Percentiles rank a stretch among this genome's conserved stretches.
Evolutionary conservation across 2,329 filamentous ascomycete genomes (phyloP).

Genomic region (Aureobasidium sp.): DNA sequence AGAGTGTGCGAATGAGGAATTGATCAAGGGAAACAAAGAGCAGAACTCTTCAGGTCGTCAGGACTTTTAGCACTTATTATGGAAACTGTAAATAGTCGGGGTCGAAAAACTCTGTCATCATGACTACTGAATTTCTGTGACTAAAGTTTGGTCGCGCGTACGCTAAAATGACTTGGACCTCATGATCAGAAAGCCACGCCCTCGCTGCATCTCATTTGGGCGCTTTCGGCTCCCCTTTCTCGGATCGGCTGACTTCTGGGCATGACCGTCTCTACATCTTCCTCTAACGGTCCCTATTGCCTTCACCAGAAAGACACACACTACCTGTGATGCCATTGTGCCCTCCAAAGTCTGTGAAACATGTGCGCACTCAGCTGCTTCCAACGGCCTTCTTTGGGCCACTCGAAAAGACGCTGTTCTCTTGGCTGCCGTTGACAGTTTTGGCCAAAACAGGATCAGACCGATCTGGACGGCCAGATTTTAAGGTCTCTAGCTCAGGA

Average conservation of each 20-base stretch:
- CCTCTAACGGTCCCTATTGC: not conserved
- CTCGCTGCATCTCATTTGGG: not conserved
- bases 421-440: not conserved
- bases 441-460: not conserved
- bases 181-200: slow-evolving; percentile 6
- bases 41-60: not conserved
- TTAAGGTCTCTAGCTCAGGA: slow-evolving; percentile 9
- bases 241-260: not conserved
- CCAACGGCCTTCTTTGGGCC: slow-evolving; percentile 7
- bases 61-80: slow-evolving; percentile 1
- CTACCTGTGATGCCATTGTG: not conserved
- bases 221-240: not conserved
- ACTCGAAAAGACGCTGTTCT: not conserved
- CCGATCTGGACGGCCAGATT: slow-evolving; percentile 10
- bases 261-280: not conserved
- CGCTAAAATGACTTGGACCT: slow-evolving; percentile 6
- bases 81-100: slow-evolving; percentile 8
- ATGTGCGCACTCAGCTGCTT: not conserved
- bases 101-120: slow-evolving; percentile 1
- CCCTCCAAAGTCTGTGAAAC: not conserved
- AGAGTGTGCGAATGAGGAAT: not conserved
- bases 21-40: slow-evolving; percentile 1
- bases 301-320: not conserved
- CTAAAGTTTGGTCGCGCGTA: not conserved
- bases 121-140: not conserved